Conservation (phyloP, 2,329 filamentous ascomycete genomes). For the Aspergillus puulaauensis region DNA sequence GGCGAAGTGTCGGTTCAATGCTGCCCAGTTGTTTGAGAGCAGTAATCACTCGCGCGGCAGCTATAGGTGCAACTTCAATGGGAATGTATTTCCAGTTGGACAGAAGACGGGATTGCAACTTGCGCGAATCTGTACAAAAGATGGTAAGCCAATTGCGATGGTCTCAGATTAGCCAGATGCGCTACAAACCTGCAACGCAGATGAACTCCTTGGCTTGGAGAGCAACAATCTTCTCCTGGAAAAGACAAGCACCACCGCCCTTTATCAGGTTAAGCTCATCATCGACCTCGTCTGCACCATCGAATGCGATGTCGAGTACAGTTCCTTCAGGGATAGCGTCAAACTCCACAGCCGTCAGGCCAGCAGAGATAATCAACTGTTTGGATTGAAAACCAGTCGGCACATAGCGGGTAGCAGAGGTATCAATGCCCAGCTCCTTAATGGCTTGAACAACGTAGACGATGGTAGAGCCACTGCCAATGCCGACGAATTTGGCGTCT, state of each 20-base stretch:
- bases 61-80: conserved; percentile 87
- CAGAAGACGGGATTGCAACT: conserved; percentile 74
- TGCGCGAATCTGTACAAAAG: conserved; percentile 71
- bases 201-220: conserved; percentile 81
- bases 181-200: conserved; percentile 70
- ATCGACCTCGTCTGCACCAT: conserved; percentile 96
- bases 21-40: conserved; percentile 74
- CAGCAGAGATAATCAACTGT: conserved; percentile 77
- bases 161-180: background rate
- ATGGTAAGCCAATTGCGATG: background rate
- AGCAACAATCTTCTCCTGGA: conserved; percentile 96
- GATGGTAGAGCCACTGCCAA: conserved; percentile 65
- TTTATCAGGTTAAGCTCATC: conserved; percentile 95
- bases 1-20: conserved; percentile 67
- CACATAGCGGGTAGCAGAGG: conserved; percentile 72
- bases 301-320: conserved; percentile 85
- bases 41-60: conserved; percentile 72
- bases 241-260: conserved; percentile 93
- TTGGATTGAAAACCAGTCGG: conserved; percentile 91
- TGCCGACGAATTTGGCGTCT: conserved; percentile 59
- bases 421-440: conserved; percentile 47
- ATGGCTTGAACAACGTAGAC: conserved; percentile 69
- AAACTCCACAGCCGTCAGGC: conserved; percentile 74
- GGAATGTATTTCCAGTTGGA: conserved; percentile 80
- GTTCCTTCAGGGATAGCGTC: conserved; percentile 66